Evolutionary conservation across 345 rosid species (phyloP), one percentile per base, ranked within the genome.

Genomic region (Alliaria petiolata): DNA sequence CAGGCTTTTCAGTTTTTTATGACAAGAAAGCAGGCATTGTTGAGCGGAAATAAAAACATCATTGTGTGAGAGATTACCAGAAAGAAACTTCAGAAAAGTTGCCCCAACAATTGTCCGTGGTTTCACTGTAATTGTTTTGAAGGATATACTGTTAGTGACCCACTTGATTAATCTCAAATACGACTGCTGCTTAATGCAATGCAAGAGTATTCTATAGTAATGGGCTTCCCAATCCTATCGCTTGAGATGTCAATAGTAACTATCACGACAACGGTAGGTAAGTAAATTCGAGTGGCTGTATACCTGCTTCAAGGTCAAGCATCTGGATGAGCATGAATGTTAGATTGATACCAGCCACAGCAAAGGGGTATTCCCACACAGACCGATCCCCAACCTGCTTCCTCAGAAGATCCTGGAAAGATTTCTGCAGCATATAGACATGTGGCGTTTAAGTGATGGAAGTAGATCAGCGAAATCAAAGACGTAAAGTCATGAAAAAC

Each of bases 291-390:
- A 13, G 43, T 34, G 61, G 42, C 4, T n/a, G 46, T 47, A 51
- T 75, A 92, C 99, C 97, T 88, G 97, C 97, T 92, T 95, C 98
- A 66, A 95, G 96, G 83, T 95, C 99, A 58, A 95, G 97, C 98
- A 95, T 92, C 80, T 95, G 99, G 74, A 88, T 86, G 64, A 95
- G 98, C 99, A 95, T 95, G 81, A 95, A 95, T 42, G 99, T 89
- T 63, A 95, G 80, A 76, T 95, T 95, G 72, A 95, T 87, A 53
- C 99, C 98, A 84, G 99, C 99, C 30, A 95, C 99, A 77, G 99
- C 97, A 81, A 95, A 95, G 26, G 99, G 99, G 87, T 95, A 95
- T 76, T 95, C 99, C 99, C 99, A 95, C 42, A 88, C 84, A 11
- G 99, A 92, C 26, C 99, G 80, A 59, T 87, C 93, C 66, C 99